Evolutionary conservation across 352 stramenopile genomes (phyloP).

Genomic region (Pelagophyceae sp.): DNA sequence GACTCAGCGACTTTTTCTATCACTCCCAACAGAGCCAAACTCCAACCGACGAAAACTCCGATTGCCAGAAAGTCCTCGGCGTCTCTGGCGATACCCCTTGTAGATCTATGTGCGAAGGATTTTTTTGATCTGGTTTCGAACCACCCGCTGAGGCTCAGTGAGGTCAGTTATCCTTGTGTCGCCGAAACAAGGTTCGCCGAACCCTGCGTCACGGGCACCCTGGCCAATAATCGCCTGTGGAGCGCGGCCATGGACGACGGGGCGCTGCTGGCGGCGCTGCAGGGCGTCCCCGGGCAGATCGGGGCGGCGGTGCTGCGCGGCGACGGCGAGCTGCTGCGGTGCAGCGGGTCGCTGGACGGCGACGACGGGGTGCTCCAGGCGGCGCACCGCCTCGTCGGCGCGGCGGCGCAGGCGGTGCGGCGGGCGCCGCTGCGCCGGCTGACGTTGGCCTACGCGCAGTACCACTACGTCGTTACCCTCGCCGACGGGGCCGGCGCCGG

Average conservation of each 20-base stretch:
- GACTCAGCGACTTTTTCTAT: too few species aligned
- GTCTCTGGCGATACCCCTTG: too few species aligned
- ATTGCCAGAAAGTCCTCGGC: too few species aligned
- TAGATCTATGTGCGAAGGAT: too few species aligned
- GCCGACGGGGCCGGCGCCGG: not conserved
- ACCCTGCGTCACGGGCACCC: not conserved
- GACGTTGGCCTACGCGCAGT: not conserved
- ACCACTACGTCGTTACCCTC: not conserved
- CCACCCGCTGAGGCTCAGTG: not conserved
- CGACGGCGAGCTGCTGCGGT: not conserved
- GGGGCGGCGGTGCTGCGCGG: not conserved
- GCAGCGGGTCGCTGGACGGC: not conserved
- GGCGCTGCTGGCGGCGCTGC: not conserved
- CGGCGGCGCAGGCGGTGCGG: not conserved
- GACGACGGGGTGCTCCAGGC: not conserved
- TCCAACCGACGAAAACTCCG: too few species aligned
- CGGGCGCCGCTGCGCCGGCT: not conserved
- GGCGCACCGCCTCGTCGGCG: not conserved
- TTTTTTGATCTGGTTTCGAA: too few species aligned
- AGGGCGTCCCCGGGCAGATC: not conserved
- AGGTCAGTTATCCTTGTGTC: not conserved
- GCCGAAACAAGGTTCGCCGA: not conserved
- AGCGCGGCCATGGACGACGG: not conserved
- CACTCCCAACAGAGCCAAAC: too few species aligned
- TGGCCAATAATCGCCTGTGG: not conserved